Evolutionary conservation across 495 filamentous ascomycete genomes (phyloP), one percentile per base, ranked within the genome.

Genomic region (Lophium mytilinum): DNA sequence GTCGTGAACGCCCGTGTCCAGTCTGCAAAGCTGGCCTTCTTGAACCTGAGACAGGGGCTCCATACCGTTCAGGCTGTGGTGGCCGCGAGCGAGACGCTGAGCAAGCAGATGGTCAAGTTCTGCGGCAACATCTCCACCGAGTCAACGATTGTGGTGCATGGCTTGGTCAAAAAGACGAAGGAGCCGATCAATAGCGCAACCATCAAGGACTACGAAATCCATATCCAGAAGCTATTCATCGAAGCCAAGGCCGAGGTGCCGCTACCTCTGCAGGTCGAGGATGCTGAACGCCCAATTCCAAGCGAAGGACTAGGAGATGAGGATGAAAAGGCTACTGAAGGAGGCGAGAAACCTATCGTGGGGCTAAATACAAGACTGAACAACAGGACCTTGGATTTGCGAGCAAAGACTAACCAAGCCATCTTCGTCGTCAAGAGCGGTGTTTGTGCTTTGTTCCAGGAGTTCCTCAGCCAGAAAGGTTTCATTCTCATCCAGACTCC

Each of bases 91-190:
- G 72, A 76, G 17, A 68, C 65, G 40, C 66, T 85, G 12, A 81
- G 76, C 63, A 79, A 78, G 62, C 84, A 91, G 73, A 96, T 97
- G 84, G 85, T 95, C 35, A 92, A 95, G 71, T 96, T 87, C 81
- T 83, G 83, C 12, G 83, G 85, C 61, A 83, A 81, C 54, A 73
- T 97, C 57, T 89, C 85, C 56, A 75, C 82, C 39, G 91, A 96
- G 71, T 86, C 81, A 8, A 80, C 91, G 24, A 86, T 97, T 35
- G 78, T 87, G 60, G 84, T 95, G 34, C 81, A 84, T 40, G 93
- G 88, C 54, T 72, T 80, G 18, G 75, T 95, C 17, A 85, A 89
- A 69, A 80, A 80, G 70, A 83, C 90, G 1, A 78, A 81, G 7
- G 86, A 92, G 57, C 77, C 80, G 37, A 82, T 96, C 66, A 87